These are phyloP conservation scores for Raphidocelis subcapitata DNA, from an alignment of 139 green algal genomes.

Conservation along the genomic window DNA sequence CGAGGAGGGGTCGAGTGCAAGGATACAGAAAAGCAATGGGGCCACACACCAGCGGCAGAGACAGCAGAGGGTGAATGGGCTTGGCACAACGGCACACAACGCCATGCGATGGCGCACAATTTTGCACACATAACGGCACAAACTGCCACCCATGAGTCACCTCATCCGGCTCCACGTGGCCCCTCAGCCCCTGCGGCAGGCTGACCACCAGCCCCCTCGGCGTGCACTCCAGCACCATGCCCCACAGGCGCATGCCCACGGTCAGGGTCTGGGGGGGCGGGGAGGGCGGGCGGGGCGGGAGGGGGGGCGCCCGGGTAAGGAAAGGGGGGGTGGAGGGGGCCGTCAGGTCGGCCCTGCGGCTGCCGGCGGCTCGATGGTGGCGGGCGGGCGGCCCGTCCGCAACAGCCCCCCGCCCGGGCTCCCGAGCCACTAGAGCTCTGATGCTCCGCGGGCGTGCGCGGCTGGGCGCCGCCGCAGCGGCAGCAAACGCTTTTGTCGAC, in stretches of 20 bases:
- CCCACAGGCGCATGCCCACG: constrained; percentile 70
- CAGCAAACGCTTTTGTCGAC: not conserved
- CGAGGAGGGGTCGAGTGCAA: no score
- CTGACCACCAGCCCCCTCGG: constrained; percentile 62
- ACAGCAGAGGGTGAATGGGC: no score
- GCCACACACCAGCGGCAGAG: no score
- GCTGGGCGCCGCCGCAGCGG: not conserved
- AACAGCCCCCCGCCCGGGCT: not conserved
- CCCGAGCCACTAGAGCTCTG: constrained; percentile 1
- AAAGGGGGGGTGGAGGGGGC: no score
- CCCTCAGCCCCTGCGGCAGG: constrained; percentile 84
- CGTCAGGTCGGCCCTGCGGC: no score
- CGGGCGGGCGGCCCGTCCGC: not conserved
- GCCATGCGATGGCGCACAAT: no score
- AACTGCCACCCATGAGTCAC: constrained; percentile 2
- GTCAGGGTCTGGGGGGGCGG: constrained; percentile 49
- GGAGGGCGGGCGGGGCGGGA: not conserved
- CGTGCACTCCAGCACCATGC: constrained; percentile 71
- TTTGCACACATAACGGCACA: no score
- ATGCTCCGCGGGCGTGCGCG: not conserved
- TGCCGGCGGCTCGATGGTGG: no score
- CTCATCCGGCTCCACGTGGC: constrained; percentile 54
- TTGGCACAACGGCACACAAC: no score
- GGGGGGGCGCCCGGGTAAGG: no score
- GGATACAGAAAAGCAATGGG: no score